Evolutionary conservation across 768 basidiomycete genomes (phyloP).

Genomic region (Artomyces pyxidatus): DNA sequence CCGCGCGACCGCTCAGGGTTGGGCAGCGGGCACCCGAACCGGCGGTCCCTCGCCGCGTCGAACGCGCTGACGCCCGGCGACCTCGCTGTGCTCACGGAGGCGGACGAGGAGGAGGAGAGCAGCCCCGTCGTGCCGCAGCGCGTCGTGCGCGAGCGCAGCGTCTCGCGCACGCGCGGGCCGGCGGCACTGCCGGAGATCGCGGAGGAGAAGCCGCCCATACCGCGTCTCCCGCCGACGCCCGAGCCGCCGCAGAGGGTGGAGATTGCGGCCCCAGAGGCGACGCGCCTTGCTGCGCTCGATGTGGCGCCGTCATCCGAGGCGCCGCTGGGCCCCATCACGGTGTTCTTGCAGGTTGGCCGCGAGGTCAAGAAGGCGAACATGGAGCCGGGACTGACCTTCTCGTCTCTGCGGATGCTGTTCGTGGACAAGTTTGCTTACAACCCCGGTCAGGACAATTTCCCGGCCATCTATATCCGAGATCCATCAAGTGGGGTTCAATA

Average conservation of each 20-base stretch:
- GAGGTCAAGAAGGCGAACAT: slow-evolving; percentile 84
- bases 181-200: slow-evolving; percentile 22
- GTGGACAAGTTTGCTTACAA: slow-evolving; percentile 94
- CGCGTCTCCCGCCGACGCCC: slow-evolving; percentile 20
- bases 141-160: slow-evolving; percentile 17
- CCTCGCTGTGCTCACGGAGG: slow-evolving; percentile 66
- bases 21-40: slow-evolving; percentile 41
- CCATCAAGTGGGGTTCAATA: slow-evolving; percentile 89
- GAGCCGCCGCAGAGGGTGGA: neutral
- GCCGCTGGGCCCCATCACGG: slow-evolving; percentile 34
- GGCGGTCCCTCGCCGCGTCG: slow-evolving; percentile 56
- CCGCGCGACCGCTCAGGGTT: slow-evolving; percentile 32
- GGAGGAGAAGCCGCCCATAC: slow-evolving; percentile 27
- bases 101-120: slow-evolving; percentile 46
- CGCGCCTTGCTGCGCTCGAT: neutral
- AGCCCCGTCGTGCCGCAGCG: slow-evolving; percentile 10
- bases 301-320: neutral
- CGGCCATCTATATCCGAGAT: slow-evolving; percentile 93
- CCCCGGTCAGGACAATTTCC: slow-evolving; percentile 88
- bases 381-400: slow-evolving; percentile 62
- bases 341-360: slow-evolving; percentile 84
- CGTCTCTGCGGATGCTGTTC: slow-evolving; percentile 77
- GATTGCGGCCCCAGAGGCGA: slow-evolving; percentile 6
- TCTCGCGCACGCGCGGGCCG: slow-evolving; percentile 18
- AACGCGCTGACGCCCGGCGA: slow-evolving; percentile 62